Evolutionary conservation across 805 yeast species (phyloP).

Genomic region (Starmerella scarabaei): DNA sequence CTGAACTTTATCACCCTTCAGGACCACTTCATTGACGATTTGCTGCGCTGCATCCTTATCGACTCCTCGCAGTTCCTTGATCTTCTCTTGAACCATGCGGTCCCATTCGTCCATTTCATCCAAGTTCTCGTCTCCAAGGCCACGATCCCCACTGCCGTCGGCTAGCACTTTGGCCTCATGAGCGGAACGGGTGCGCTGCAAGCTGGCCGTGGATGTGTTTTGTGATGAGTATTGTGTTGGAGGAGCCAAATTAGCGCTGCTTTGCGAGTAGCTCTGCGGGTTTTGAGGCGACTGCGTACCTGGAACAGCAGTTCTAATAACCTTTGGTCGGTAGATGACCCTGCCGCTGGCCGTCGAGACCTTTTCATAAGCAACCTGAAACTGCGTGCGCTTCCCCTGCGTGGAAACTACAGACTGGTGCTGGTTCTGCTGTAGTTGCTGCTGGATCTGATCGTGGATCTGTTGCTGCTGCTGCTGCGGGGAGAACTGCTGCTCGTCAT

Average conservation of each 20-base stretch:
- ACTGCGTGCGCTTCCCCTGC: constrained; percentile 6
- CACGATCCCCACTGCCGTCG: constrained; percentile 9
- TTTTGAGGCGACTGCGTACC: background rate
- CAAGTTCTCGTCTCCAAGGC: background rate
- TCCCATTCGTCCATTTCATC: constrained; percentile 26
- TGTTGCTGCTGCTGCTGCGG: background rate
- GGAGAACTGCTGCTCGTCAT: background rate
- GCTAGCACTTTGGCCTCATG: constrained; percentile 4
- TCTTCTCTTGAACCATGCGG: constrained; percentile 23
- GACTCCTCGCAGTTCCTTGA: constrained; percentile 43
- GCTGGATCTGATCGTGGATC: background rate
- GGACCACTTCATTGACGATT: constrained; percentile 75
- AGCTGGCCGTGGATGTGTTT: background rate
- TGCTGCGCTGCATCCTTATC: constrained; percentile 70
- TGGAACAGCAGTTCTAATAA: constrained; percentile 7
- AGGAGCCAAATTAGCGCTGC: constrained; percentile 1
- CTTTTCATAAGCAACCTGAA: constrained; percentile 17
- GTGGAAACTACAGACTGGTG: too few relatives aligned
- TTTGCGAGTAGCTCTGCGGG: background rate
- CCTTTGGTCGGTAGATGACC: constrained; percentile 14
- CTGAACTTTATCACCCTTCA: constrained; percentile 77
- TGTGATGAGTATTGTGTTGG: background rate
- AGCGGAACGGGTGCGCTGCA: constrained; percentile 1
- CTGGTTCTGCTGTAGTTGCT: background rate
- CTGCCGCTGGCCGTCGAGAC: constrained; percentile 13